Conservation (phyloP, 2,329 filamentous ascomycete genomes). For the Cryphonectria parasitica region DNA sequence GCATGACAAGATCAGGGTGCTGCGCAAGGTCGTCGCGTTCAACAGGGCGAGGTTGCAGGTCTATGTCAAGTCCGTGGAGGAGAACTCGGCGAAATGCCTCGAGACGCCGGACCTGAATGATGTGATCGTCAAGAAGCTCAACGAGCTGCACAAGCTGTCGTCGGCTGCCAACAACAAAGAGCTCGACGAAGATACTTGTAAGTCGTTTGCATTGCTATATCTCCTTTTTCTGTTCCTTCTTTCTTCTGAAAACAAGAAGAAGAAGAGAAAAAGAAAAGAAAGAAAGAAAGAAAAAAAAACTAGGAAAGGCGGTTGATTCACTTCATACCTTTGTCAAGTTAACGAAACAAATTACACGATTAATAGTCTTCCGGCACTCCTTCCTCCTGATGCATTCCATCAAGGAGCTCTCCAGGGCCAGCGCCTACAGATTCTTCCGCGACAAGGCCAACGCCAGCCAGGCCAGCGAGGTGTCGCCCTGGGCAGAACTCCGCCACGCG, state of each 20-base stretch:
- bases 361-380: constrained; percentile 22
- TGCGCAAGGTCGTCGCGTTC: constrained; percentile 31
- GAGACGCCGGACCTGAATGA: background rate
- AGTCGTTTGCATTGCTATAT: background rate
- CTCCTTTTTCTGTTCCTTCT: too few species aligned
- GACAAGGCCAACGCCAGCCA: constrained; percentile 24
- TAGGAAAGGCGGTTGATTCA: too few species aligned
- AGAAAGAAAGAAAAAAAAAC: too few species aligned
- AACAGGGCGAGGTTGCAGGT: constrained; percentile 27
- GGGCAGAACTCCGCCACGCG: constrained; percentile 36
- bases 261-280: too few species aligned
- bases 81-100: constrained; percentile 20
- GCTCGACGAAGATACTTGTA: background rate
- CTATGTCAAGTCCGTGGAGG: constrained; percentile 24
- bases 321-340: background rate
- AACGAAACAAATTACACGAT: too few species aligned
- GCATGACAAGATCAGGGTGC: constrained; percentile 4
- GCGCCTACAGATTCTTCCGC: constrained; percentile 29
- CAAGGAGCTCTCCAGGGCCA: constrained; percentile 10
- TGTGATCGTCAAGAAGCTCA: constrained; percentile 2
- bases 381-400: constrained; percentile 5
- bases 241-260: too few species aligned
- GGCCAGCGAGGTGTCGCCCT: constrained; percentile 27
- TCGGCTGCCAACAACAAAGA: background rate
- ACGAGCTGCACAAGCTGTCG: constrained; percentile 3